phyloP scores from a whole-genome alignment of 2,329 filamentous ascomycete genomes.

The Pseudocercospora eumusae region DNA sequence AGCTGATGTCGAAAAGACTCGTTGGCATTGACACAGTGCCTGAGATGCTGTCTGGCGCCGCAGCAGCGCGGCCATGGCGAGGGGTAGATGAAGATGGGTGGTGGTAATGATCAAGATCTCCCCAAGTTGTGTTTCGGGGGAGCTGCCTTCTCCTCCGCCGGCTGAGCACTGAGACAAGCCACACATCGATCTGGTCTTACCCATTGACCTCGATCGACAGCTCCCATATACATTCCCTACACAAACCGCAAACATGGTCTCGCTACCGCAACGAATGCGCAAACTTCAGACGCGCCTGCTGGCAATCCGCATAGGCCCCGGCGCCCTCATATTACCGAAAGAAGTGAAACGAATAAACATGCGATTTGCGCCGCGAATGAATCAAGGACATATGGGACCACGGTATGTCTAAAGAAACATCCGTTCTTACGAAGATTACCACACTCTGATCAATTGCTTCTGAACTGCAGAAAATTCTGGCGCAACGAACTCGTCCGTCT shows the following conservation, averaged over 20 bases:
- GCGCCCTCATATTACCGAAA: conserved; percentile 76
- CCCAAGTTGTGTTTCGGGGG: conserved; percentile 6
- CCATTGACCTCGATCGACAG: not conserved
- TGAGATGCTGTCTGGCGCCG: conserved; percentile 23
- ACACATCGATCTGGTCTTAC: conserved; percentile 4
- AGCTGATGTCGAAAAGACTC: conserved; percentile 38
- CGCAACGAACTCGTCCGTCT: conserved; percentile 75
- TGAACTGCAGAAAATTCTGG: conserved; percentile 76
- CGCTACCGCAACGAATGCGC: conserved; percentile 69
- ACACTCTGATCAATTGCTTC: conserved; percentile 27
- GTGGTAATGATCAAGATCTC: not conserved
- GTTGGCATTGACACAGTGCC: conserved; percentile 25
- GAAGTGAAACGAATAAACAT: conserved; percentile 74
- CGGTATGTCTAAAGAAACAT: conserved; percentile 53
- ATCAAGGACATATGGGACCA: conserved; percentile 70
- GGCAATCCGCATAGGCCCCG: conserved; percentile 74
- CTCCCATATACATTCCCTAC: not conserved
- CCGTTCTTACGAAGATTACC: conserved; percentile 25
- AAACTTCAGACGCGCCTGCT: conserved; percentile 73
- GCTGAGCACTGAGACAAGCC: conserved; percentile 10
- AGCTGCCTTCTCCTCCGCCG: conserved; percentile 7
- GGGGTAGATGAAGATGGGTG: not conserved
- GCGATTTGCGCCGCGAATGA: conserved; percentile 64
- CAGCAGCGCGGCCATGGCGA: conserved; percentile 33
- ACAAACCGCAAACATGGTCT: conserved; percentile 48